These are phyloP conservation scores for Xerocomellus amylosporus DNA, from an alignment of 768 basidiomycete genomes.

Conservation along the genomic window DNA sequence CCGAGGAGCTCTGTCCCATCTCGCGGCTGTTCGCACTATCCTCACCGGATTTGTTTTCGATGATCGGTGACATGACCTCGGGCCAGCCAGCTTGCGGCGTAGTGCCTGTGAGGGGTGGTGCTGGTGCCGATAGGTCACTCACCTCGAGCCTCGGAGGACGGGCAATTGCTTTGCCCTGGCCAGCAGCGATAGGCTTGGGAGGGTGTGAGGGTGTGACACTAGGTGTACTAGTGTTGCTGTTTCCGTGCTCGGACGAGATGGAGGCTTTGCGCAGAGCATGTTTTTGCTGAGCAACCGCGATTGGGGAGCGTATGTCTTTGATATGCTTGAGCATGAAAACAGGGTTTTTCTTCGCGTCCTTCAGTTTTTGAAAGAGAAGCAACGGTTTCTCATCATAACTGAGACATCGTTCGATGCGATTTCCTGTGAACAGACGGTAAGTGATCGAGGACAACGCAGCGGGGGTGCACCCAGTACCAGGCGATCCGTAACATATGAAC, in stretches of 20 bases:
- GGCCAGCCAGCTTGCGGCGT: slow-evolving; percentile 76
- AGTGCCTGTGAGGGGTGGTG: slow-evolving; percentile 54
- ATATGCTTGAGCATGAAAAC: slow-evolving; percentile 99
- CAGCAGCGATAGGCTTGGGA: slow-evolving; percentile 26
- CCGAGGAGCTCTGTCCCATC: slow-evolving; percentile 30
- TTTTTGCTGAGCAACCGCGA: slow-evolving; percentile 95
- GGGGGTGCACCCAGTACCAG: slow-evolving; percentile 49
- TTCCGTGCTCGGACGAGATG: slow-evolving; percentile 27
- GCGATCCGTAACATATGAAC: slow-evolving; percentile 96
- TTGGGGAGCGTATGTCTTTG: slow-evolving; percentile 91
- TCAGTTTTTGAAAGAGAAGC: slow-evolving; percentile 94
- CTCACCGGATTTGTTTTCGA: slow-evolving; percentile 48
- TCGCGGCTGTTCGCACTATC: slow-evolving; percentile 38
- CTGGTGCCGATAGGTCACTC: slow-evolving; percentile 52
- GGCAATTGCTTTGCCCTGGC: slow-evolving; percentile 36
- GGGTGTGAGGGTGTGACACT: slow-evolving; percentile 17
- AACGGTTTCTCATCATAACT: slow-evolving; percentile 98
- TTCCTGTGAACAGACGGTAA: slow-evolving; percentile 40
- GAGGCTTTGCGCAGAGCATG: slow-evolving; percentile 85
- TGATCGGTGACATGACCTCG: slow-evolving; percentile 62
- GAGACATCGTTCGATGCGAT: slow-evolving; percentile 87
- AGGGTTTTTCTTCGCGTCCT: slow-evolving; percentile 95
- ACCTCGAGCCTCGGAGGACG: slow-evolving; percentile 73
- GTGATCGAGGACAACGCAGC: neutral
- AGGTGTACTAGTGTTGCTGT: slow-evolving; percentile 19